A percentile compares a stretch with the other conserved stretches of the same genome.
Conservation (phyloP, 2,329 filamentous ascomycete genomes). For the Lecanicillium sp. region DNA sequence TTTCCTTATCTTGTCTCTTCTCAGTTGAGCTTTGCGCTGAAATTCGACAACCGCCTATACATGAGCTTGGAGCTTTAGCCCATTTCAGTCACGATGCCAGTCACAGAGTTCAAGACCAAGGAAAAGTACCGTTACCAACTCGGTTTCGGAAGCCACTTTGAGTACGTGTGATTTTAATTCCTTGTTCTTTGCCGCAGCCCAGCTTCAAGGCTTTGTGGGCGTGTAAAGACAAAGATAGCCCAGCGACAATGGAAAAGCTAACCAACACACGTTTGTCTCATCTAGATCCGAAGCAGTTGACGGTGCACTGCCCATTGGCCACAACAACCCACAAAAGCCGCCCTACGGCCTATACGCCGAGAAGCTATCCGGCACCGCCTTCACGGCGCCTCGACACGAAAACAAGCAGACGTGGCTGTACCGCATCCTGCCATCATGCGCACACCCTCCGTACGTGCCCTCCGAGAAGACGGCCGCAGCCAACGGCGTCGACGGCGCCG, state of each 20-base stretch:
- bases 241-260: too few species aligned
- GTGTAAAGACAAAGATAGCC: too few species aligned
- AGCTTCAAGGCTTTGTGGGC: neutral
- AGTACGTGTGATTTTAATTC: conserved; percentile 42
- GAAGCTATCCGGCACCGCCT: conserved; percentile 64
- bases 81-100: conserved; percentile 32
- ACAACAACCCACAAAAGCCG: conserved; percentile 77
- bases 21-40: too few species aligned
- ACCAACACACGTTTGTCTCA: neutral
- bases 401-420: conserved; percentile 70
- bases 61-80: neutral
- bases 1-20: too few species aligned
- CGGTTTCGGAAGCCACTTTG: conserved; percentile 70
- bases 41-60: neutral
- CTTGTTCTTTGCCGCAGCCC: neutral
- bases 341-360: conserved; percentile 75
- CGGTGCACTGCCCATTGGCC: conserved; percentile 63
- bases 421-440: conserved; percentile 56
- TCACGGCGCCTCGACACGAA: conserved; percentile 59
- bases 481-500: conserved; percentile 15
- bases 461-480: conserved; percentile 23
- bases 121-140: conserved; percentile 67
- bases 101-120: conserved; percentile 37
- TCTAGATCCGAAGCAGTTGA: conserved; percentile 66
- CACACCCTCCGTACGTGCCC: conserved; percentile 48